Evolutionary conservation across 2,329 filamentous ascomycete species (phyloP), one percentile per base, ranked within the genome.

Genomic region (Drechslerella stenobrocha): DNA sequence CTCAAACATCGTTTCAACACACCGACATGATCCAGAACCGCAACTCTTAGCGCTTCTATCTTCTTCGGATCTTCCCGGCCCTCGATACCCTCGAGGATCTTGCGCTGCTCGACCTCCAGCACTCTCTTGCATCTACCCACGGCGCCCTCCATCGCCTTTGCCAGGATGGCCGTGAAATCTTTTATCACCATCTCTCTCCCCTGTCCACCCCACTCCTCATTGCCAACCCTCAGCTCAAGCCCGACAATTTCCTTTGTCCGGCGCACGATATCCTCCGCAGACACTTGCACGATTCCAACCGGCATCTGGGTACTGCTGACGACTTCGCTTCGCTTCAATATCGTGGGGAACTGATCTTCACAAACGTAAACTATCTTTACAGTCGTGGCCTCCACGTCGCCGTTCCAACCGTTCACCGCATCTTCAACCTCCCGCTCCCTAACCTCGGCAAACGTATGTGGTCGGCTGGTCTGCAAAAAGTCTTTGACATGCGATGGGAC

Each of bases 331-430:
- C 91, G 84, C 28, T 90, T 84, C 23, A 96, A 79, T 48, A 97
- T 95, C 1, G 91, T 96, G 0, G 92, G 93, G 78, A 97, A 97
- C 0, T 86, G 78, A 73, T 96, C 91, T 0, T 86, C 86, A 0
- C 90, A 92, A 0, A 85, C 88, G 75, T 90, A 96, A 0, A 96
- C 77, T 0, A 85, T 82, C 79, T 96, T 97, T 75, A 96, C 73
- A 18, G 71, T 56, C 24, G 50, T 52, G 4, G 64, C 40, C 4
- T 71, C 73, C 60, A 74, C 60, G 42, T 66, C 24, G 32, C 70
- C 63, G 24, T 67, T 67, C 63, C 63, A 67, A 5, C 63, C 55
- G 20, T 67, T 67, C 22, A 67, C 63, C n/a, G 63, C 63, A 42
- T 67, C 63, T 37, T 67, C 63, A 8, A 67, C 63, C 1, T 23